A percentile compares a stretch with the other conserved stretches of the same genome.
Conservation (phyloP, 2,329 filamentous ascomycete genomes). For the Hawksworthiomyces lignivorus region DNA sequence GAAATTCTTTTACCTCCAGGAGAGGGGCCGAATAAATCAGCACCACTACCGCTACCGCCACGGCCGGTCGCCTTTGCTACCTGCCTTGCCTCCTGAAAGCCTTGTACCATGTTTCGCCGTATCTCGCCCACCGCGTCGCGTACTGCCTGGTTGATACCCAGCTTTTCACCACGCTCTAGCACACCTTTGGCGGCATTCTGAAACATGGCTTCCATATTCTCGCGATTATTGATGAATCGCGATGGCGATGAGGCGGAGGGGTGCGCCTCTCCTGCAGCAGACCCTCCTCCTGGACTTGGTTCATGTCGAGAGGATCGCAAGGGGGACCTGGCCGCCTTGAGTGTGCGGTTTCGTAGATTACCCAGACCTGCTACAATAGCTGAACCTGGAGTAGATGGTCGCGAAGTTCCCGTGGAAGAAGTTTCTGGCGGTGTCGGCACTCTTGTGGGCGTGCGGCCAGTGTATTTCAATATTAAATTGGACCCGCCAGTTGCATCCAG, state of each 20-base stretch:
- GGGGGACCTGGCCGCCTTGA: slow-evolving; percentile 33
- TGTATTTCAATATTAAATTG: slow-evolving; percentile 64
- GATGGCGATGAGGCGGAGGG: slow-evolving; percentile 30
- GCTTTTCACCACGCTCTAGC: slow-evolving; percentile 63
- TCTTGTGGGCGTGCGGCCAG: slow-evolving; percentile 34
- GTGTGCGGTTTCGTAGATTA: slow-evolving; percentile 33
- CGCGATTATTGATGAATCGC: slow-evolving; percentile 44
- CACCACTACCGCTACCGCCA: background rate
- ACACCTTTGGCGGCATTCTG: slow-evolving; percentile 71
- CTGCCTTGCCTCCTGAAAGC: slow-evolving; percentile 50
- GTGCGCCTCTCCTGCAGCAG: background rate
- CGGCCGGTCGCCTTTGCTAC: slow-evolving; percentile 27
- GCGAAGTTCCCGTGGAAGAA: slow-evolving; percentile 15
- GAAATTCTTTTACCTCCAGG: slow-evolving; percentile 1
- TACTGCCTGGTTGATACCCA: slow-evolving; percentile 73
- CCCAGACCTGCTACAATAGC: slow-evolving; percentile 18
- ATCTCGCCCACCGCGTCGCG: slow-evolving; percentile 77
- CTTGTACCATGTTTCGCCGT: slow-evolving; percentile 64
- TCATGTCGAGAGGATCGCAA: slow-evolving; percentile 18
- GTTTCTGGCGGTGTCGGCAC: background rate
- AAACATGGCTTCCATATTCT: slow-evolving; percentile 60
- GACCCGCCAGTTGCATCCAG: slow-evolving; percentile 54
- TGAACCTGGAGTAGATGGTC: slow-evolving; percentile 13
- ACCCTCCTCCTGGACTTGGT: background rate
- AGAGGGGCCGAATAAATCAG: background rate